Evolutionary conservation across 1,139 yeast species (phyloP).

Genomic region (Candida sp.): DNA sequence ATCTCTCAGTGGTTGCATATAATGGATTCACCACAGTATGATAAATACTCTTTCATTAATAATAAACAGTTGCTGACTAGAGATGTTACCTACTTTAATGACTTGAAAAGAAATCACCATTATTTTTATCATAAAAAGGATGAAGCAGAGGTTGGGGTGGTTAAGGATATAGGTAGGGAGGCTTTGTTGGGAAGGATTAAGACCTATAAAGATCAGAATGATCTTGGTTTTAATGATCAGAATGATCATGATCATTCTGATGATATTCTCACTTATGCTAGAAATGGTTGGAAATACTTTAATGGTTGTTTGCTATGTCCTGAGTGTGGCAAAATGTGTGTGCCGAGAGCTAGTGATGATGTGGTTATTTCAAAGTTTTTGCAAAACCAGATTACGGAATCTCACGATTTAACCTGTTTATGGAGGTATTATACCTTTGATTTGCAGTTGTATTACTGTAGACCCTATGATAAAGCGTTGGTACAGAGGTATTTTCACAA

Average conservation of each 20-base stretch:
- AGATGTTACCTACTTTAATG: background rate
- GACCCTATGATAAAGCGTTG: slow-evolving; percentile 28
- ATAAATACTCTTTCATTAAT: background rate
- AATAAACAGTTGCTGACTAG: background rate
- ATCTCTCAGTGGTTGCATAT: background rate
- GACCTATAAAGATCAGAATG: background rate
- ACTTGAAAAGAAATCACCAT: background rate
- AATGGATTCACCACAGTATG: background rate
- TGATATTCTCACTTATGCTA: slow-evolving; percentile 13
- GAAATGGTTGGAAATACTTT: slow-evolving; percentile 35
- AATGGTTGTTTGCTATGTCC: slow-evolving; percentile 22
- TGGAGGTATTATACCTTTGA: slow-evolving; percentile 20
- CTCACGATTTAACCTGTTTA: slow-evolving; percentile 30
- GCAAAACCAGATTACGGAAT: slow-evolving; percentile 8
- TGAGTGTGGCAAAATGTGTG: slow-evolving; percentile 26
- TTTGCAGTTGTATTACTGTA: slow-evolving; percentile 30
- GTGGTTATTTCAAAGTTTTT: background rate
- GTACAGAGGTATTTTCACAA: slow-evolving; percentile 24
- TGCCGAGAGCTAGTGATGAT: slow-evolving; percentile 22
- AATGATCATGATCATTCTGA: too few relatives aligned
- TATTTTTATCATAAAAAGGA: background rate
- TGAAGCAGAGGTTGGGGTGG: background rate
- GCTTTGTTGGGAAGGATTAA: background rate
- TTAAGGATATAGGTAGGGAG: background rate
- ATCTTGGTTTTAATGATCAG: background rate